These are phyloP conservation scores for fission yeast (Schizosaccharomyces pombe) DNA, from an alignment of 805 yeast genomes.

Conservation along the genomic window DNA sequence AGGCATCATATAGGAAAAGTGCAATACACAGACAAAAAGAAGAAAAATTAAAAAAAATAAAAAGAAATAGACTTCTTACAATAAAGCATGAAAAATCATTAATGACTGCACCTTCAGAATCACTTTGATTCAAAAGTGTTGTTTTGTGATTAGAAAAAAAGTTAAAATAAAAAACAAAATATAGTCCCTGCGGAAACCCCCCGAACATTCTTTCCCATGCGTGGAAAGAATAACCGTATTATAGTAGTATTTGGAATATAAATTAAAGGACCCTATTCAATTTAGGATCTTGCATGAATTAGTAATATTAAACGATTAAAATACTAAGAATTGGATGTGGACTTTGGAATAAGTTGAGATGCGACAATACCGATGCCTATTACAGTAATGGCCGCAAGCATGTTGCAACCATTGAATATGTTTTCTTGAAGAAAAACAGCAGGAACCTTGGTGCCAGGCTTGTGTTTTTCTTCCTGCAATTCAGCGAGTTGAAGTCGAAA, in stretches of 20 bases:
- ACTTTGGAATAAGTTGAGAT: background rate
- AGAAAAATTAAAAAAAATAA: background rate
- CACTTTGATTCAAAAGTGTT: too few relatives aligned
- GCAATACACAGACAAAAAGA: background rate
- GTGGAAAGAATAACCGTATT: too few relatives aligned
- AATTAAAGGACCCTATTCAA: too few relatives aligned
- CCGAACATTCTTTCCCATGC: too few relatives aligned
- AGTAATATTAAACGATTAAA: too few relatives aligned
- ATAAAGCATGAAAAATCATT: too few relatives aligned
- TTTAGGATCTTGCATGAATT: too few relatives aligned
- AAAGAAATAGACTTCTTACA: background rate
- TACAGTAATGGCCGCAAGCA: background rate
- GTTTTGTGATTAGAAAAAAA: too few relatives aligned
- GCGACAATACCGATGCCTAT: conserved; percentile 1
- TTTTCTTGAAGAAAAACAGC: background rate
- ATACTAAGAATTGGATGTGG: background rate
- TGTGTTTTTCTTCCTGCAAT: background rate
- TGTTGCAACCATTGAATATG: background rate
- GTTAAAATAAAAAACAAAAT: too few relatives aligned
- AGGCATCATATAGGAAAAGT: background rate
- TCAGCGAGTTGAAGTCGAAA: background rate
- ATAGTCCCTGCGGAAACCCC: too few relatives aligned
- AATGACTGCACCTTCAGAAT: too few relatives aligned
- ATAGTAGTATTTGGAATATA: too few relatives aligned
- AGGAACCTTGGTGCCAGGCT: background rate